Base-by-base conservation (phyloP, 495 filamentous ascomycete genomes). In the Aspergillus sclerotioniger region DNA sequence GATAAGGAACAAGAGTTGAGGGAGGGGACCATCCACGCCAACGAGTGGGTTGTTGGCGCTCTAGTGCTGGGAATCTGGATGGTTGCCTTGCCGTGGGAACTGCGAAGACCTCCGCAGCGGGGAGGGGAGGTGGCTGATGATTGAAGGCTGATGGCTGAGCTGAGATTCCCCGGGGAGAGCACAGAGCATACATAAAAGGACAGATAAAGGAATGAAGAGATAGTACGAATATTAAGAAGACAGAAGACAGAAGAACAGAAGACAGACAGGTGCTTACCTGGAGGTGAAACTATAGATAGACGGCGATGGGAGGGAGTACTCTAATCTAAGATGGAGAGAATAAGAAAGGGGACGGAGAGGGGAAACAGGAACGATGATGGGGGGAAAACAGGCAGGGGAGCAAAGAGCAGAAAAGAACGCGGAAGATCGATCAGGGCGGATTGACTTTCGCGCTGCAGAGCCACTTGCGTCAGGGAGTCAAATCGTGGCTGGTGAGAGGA, bases 71-170 rank as follows among this genome's bases (percentile, higher is more conserved):
- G 44, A 25, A 25, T 25, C 25, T 2, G 25, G 25, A 25, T 60
- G 59, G 60, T 55, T 64, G 55, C 59, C 56, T 65, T 57, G 52
- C 58, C 31, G 52, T 21, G 29, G 52, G n/a, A n/a, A n/a, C n/a
- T n/a, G n/a, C n/a, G n/a, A 28, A 43, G 55, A 57, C 41, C 61
- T 66, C 59, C 59, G 64, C 62, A 62, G 62, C 58, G 60, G 67
- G 60, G 61, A 61, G 60, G 67, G 60, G 61, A 61, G 55, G 51
- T 62, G 54, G 52, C 49, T 60, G 58, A 58, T 56, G 46, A 56
- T 2, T 50, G 37, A 25, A 43, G 35, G 16, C 52, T 52, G n/a
- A n/a, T 56, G 56, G 37, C 49, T 47, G 39, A 54, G 29, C 7
- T 7, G 9, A 21, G 29, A 49, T 29, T 50, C n/a, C 44, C 25